These are phyloP conservation scores for Pezicula neosporulosa DNA, from an alignment of 2,329 filamentous ascomycete species.

Conservation along the genomic window DNA sequence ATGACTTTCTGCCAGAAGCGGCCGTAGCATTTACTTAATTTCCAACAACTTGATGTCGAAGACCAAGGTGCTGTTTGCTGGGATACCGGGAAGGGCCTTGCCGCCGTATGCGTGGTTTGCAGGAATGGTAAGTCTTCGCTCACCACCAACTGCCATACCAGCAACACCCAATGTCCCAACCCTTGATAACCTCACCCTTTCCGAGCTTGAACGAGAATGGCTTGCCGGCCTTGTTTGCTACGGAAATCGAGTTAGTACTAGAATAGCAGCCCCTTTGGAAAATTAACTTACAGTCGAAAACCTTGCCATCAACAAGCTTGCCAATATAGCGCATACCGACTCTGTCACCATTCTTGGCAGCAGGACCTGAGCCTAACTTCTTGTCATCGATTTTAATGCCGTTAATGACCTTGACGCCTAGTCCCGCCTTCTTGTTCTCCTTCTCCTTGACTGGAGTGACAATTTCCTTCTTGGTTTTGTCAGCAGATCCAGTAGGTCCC, in stretches of 20 bases:
- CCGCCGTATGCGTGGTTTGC: constrained; percentile 86
- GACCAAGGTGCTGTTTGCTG: constrained; percentile 82
- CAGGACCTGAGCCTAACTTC: constrained; percentile 81
- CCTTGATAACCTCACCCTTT: constrained; percentile 94
- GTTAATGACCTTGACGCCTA: constrained; percentile 74
- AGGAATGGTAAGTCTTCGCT: constrained; percentile 89
- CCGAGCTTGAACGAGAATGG: constrained; percentile 96
- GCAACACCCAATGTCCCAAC: constrained; percentile 94
- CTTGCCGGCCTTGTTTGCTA: constrained; percentile 98
- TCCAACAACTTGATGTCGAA: constrained; percentile 89
- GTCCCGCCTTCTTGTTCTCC: constrained; percentile 48
- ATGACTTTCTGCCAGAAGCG: background rate
- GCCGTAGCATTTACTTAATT: constrained; percentile 61
- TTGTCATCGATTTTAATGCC: constrained; percentile 95
- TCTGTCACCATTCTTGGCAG: constrained; percentile 84
- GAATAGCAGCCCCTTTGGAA: background rate
- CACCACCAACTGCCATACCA: constrained; percentile 90
- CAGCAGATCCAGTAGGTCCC: constrained; percentile 75
- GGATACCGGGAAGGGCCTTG: constrained; percentile 79
- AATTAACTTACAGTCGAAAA: constrained; percentile 77
- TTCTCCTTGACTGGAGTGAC: constrained; percentile 47
- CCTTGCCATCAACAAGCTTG: constrained; percentile 90
- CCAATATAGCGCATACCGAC: constrained; percentile 97
- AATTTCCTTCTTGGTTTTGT: constrained; percentile 37
- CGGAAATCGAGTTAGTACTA: constrained; percentile 20